Evolutionary conservation across 495 filamentous ascomycete genomes (phyloP), one percentile per base, ranked within the genome.

Genomic region (Aspergillus nanangensis): DNA sequence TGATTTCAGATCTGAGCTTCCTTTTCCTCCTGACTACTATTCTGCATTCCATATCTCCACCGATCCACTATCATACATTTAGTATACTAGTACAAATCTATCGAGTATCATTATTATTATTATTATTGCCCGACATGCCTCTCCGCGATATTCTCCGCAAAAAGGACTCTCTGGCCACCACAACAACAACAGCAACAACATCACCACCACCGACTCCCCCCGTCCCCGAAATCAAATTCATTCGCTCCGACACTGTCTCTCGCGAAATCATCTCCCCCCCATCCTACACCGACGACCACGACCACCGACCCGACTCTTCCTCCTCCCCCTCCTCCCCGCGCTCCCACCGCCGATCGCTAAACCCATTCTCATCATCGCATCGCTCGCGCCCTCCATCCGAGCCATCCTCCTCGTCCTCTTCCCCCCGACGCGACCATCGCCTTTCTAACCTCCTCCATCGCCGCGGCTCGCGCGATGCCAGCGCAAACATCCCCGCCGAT

Each of bases 181-280:
- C n/a, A n/a, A 87, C 31, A 79, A 78, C 46, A 65, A 74, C 61
- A 71, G 29, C 55, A 60, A 47, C 58, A 62, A 36, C 36, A 50
- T 11, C 37, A 31, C n/a, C n/a, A n/a, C n/a, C n/a, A n/a, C n/a
- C n/a, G n/a, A n/a, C n/a, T n/a, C n/a, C 14, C 50, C 48, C 69
- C 58, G 66, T 78, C 1, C 87, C 88, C 45, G 80, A 85, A 57
- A 86, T 96, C 69, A 90, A 75, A 47, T 87, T 97, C 72, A 75
- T 94, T 50, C 82, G 91, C 34, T 83, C 84, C 47, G 89, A 92
- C 59, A 95, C 92, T 10, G 71, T 82, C 44, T 82, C 82, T 2
- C 78, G 89, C 61, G 89, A 95, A 63, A 66, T 85, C 44, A 84
- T 94, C 60, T 67, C 69, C 24, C 84, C 86, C 14, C 84, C 89